phyloP scores from a whole-genome alignment of 2,329 filamentous ascomycete genomes.

The Sporothrix euskadiensis region DNA sequence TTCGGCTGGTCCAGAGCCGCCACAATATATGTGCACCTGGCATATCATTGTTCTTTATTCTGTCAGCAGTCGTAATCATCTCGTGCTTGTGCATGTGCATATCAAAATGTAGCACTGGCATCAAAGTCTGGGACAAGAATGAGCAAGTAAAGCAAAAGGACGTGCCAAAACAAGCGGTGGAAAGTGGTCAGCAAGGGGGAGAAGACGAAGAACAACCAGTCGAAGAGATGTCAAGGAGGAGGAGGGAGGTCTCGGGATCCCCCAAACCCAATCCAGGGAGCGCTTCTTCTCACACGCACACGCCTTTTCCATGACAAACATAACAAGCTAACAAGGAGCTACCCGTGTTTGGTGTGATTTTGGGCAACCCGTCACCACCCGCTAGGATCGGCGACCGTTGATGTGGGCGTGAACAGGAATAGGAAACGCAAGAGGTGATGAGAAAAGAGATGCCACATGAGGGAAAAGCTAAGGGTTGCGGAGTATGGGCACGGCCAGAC shows the following conservation, averaged over 20 bases:
- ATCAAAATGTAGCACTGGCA: neutral
- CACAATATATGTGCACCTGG: neutral
- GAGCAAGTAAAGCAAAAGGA: neutral
- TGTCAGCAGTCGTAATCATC: neutral
- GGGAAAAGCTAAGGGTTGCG: neutral
- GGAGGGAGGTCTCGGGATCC: neutral
- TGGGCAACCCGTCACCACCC: slow-evolving; percentile 15
- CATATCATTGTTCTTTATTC: neutral
- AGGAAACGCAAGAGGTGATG: neutral
- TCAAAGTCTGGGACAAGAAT: neutral
- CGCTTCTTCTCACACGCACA: neutral
- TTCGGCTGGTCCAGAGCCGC: neutral
- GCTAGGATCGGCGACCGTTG: slow-evolving; percentile 11
- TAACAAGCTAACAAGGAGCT: neutral
- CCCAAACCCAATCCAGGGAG: slow-evolving; percentile 4
- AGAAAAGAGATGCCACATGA: neutral
- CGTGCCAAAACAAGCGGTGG: neutral
- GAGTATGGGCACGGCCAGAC: neutral
- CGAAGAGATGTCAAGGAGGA: neutral
- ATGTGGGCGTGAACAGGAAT: neutral
- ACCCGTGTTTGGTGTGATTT: neutral
- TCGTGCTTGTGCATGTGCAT: neutral
- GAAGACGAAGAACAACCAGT: neutral
- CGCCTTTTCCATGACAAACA: neutral
- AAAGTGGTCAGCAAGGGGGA: neutral